Conservation (phyloP, 495 filamentous ascomycete genomes). For the Aspergillus nidulans region DNA sequence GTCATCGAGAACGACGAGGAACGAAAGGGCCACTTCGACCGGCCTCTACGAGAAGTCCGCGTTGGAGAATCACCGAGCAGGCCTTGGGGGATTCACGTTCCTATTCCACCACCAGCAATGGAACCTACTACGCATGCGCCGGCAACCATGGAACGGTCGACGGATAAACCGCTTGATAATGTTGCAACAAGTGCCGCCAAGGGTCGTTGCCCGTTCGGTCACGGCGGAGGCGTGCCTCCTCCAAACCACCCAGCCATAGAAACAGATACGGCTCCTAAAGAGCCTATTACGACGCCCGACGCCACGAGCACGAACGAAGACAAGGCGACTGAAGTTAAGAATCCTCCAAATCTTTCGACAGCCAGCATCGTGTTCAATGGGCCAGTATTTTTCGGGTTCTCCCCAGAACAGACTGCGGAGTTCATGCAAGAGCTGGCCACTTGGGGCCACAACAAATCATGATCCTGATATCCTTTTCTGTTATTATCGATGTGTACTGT, state of each 20-base stretch:
- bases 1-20: constrained; percentile 34
- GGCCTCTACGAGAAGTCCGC: constrained; percentile 74
- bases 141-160: constrained; percentile 18
- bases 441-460: constrained; percentile 6
- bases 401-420: constrained; percentile 68
- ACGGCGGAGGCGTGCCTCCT: constrained; percentile 23
- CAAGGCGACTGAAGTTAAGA: background rate
- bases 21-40: constrained; percentile 63
- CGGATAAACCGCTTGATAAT: background rate
- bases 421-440: constrained; percentile 56
- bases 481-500: background rate
- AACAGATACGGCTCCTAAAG: constrained; percentile 17
- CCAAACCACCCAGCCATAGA: constrained; percentile 13
- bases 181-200: background rate
- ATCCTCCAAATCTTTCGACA: background rate
- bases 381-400: constrained; percentile 85
- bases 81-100: constrained; percentile 86
- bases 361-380: constrained; percentile 77
- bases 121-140: constrained; percentile 24
- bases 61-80: constrained; percentile 86
- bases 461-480: background rate
- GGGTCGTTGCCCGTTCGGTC: constrained; percentile 49
- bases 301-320: background rate
- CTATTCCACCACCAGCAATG: constrained; percentile 31
- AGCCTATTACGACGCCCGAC: background rate